Evolutionary conservation across 495 filamentous ascomycete species (phyloP).

Genomic region (Cetradonia linearis): DNA sequence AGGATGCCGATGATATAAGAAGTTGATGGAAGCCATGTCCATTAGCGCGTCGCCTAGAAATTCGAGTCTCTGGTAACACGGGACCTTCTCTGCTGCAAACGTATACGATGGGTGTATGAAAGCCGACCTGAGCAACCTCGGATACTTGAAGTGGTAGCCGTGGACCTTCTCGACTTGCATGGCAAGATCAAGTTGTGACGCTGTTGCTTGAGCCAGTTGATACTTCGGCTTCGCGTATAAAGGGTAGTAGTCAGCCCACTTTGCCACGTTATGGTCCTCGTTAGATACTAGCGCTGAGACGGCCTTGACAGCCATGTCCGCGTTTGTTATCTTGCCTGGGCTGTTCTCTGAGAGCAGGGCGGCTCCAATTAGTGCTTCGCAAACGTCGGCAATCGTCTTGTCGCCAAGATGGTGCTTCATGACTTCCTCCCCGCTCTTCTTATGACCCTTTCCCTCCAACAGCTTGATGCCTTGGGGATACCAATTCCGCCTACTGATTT

Average conservation of each 20-base stretch:
- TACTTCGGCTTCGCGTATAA: slow-evolving; percentile 65
- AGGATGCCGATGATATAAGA: slow-evolving; percentile 66
- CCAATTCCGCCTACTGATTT: slow-evolving; percentile 50
- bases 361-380: slow-evolving; percentile 88
- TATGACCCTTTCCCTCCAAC: slow-evolving; percentile 49
- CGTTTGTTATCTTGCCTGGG: slow-evolving; percentile 37
- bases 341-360: slow-evolving; percentile 55
- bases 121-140: slow-evolving; percentile 68
- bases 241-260: slow-evolving; percentile 61
- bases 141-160: slow-evolving; percentile 71
- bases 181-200: slow-evolving; percentile 56
- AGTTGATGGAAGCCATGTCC: slow-evolving; percentile 77
- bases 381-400: slow-evolving; percentile 95
- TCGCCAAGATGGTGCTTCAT: slow-evolving; percentile 64
- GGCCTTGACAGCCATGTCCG: slow-evolving; percentile 74
- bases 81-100: slow-evolving; percentile 61
- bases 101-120: slow-evolving; percentile 83
- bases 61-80: slow-evolving; percentile 85
- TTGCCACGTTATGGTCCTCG: slow-evolving; percentile 53
- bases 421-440: slow-evolving; percentile 41
- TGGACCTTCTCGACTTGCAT: slow-evolving; percentile 53
- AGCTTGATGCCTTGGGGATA: slow-evolving; percentile 69
- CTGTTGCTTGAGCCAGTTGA: slow-evolving; percentile 48
- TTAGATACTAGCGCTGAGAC: slow-evolving; percentile 66
- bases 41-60: slow-evolving; percentile 87